phyloP scores from a whole-genome alignment of 140 eudicot genomes.

The Anethum foeniculum region DNA sequence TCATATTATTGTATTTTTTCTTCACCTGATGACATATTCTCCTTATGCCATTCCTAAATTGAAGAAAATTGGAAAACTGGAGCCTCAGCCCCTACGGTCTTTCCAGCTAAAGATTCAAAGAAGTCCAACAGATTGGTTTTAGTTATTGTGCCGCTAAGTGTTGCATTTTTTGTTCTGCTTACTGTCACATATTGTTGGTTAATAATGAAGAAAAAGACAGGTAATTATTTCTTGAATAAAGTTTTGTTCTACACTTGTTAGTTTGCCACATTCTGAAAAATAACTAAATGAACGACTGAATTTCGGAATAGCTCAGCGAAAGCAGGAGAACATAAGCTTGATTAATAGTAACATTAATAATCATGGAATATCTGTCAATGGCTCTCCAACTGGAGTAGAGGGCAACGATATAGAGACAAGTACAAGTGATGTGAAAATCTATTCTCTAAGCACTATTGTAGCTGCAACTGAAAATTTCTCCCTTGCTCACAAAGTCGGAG shows the following conservation, averaged over 20 bases:
- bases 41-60: background rate
- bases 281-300: background rate
- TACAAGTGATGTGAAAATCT: constrained; percentile 17
- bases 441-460: constrained; percentile 33
- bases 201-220: background rate
- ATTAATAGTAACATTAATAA: background rate
- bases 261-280: background rate
- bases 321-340: background rate
- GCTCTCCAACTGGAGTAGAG: constrained; percentile 18
- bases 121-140: background rate
- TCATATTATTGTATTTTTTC: background rate
- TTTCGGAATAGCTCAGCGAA: background rate
- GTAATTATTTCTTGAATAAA: background rate
- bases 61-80: background rate
- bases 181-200: background rate
- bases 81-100: background rate
- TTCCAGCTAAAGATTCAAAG: background rate
- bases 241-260: background rate
- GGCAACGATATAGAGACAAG: constrained; percentile 6
- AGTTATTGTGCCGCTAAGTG: background rate
- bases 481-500: constrained; percentile 45
- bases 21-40: background rate
- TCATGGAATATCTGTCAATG: background rate
- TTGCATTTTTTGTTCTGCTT: background rate
- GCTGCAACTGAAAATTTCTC: constrained; percentile 51